Evolutionary conservation across 108 stramenopile genomes (phyloP), one percentile per base, ranked within the genome.

Genomic region (Cyclostephanos tholiformis): DNA sequence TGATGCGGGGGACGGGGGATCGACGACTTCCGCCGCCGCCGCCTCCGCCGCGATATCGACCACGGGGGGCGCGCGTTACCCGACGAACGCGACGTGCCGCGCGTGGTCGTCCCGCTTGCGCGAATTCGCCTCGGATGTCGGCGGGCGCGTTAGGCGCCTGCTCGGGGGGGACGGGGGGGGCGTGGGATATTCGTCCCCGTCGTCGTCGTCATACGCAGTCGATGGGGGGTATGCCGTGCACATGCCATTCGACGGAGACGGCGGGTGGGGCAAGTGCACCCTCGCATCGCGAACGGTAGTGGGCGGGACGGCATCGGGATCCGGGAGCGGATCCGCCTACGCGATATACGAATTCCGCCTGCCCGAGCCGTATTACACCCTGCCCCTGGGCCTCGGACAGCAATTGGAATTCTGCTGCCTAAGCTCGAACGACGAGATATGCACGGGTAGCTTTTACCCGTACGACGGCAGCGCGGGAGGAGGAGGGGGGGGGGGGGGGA

Each of bases 251-350:
- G 76, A 76, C 27, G 88, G 67, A 0, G 80, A 83, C 27, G 82
- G 78, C 11, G 85, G 88, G 43, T 89, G 85, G 85, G 85, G 88
- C 35, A 80, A 83, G 27, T 89, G 88, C 52, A 86, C 88, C 13
- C 74, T 86, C 48, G 67, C 71, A 41, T 70, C 82, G 14, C 74
- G 66, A 53, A 63, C 57, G 57, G 65, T 50, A n/a, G 27, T 86
- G 13, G 87, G 56, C 23, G 20, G 23, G 5, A 25, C 56, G 23
- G 20, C 50, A 9, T 51, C 50, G 4, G 17, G 19, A 4, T 51
- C 50, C 7, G 17, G 19, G 10, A 8, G 7, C 6, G 36, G 84
- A 4, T 82, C 83, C 16, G 75, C 67, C 22, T 90, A 81, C 65
- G 78, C 77, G 17, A 68, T 84, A 61, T 86, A 85, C 67, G 84